Evolutionary conservation across 2,329 filamentous ascomycete genomes (phyloP).

Genomic region (Botryotinia calthae): DNA sequence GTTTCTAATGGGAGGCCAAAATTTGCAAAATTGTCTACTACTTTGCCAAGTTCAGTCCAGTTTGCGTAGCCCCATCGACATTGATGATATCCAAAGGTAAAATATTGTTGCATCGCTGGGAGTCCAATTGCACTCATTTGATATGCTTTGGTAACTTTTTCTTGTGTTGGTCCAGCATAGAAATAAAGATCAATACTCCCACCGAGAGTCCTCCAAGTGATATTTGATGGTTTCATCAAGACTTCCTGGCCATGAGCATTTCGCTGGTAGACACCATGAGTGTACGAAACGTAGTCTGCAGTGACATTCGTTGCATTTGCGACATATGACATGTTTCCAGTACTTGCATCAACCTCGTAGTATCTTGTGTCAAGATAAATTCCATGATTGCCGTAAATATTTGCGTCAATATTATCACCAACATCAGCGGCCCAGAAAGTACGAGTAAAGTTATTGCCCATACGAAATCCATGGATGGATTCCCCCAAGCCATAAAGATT

Average conservation of each 20-base stretch:
- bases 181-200: constrained; percentile 79
- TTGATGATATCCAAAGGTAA: constrained; percentile 78
- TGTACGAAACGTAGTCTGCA: constrained; percentile 60
- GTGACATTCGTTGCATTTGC: constrained; percentile 53
- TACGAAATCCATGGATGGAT: constrained; percentile 65
- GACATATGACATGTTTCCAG: constrained; percentile 51
- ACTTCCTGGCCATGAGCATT: constrained; percentile 77
- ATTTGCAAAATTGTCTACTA: constrained; percentile 63
- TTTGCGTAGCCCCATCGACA: constrained; percentile 80
- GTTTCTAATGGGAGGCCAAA: constrained; percentile 69
- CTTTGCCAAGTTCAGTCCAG: constrained; percentile 64
- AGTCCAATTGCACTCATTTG: constrained; percentile 64
- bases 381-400: constrained; percentile 69
- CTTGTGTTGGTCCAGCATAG: constrained; percentile 68
- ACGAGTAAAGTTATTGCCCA: constrained; percentile 71
- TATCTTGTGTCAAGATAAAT: constrained; percentile 80
- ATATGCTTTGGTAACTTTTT: constrained; percentile 69
- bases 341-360: constrained; percentile 53
- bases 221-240: constrained; percentile 58
- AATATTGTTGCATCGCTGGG: constrained; percentile 79
- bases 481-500: constrained; percentile 76
- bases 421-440: constrained; percentile 67
- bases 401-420: constrained; percentile 58
- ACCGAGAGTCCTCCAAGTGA: constrained; percentile 73
- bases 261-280: constrained; percentile 74